Conservation (phyloP, 108 stramenopile genomes). For the Fistulifera solaris region DNA sequence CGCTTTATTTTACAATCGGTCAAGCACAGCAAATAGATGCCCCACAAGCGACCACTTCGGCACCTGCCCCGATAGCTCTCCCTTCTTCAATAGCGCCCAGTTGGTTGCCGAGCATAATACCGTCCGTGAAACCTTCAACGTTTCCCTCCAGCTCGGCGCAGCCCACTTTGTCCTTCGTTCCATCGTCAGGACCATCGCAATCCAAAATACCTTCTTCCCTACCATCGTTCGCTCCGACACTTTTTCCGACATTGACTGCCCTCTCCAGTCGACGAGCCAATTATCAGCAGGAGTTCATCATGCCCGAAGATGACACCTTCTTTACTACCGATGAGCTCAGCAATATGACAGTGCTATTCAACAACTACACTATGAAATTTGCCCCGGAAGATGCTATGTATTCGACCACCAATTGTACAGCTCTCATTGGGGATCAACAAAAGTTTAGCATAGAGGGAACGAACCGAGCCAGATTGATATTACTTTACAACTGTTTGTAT, state of each 20-base stretch:
- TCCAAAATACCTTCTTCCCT: slow-evolving; percentile 11
- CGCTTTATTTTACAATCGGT: too few relatives aligned
- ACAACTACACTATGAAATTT: slow-evolving; percentile 24
- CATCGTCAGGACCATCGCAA: neutral
- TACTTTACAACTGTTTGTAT: slow-evolving; percentile 34
- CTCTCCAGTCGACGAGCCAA: slow-evolving; percentile 1
- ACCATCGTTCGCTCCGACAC: slow-evolving; percentile 22
- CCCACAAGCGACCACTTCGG: too few relatives aligned
- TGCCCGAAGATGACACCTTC: slow-evolving; percentile 14
- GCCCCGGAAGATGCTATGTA: slow-evolving; percentile 1
- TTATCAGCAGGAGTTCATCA: slow-evolving; percentile 20
- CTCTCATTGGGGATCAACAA: neutral
- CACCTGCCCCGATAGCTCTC: too few relatives aligned
- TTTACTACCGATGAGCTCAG: slow-evolving; percentile 11
- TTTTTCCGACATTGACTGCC: slow-evolving; percentile 13
- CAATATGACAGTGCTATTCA: slow-evolving; percentile 16
- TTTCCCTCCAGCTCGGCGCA: slow-evolving; percentile 2
- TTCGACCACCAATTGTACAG: slow-evolving; percentile 9
- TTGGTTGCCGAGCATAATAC: neutral
- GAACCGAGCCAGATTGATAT: slow-evolving; percentile 16
- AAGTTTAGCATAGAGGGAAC: neutral
- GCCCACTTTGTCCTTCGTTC: too few relatives aligned
- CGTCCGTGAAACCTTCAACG: slow-evolving; percentile 5
- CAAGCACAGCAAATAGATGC: too few relatives aligned
- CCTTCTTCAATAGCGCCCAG: too few relatives aligned